Base-by-base conservation (phyloP, 306 rosid genomes). In the Malus sieversii region DNA sequence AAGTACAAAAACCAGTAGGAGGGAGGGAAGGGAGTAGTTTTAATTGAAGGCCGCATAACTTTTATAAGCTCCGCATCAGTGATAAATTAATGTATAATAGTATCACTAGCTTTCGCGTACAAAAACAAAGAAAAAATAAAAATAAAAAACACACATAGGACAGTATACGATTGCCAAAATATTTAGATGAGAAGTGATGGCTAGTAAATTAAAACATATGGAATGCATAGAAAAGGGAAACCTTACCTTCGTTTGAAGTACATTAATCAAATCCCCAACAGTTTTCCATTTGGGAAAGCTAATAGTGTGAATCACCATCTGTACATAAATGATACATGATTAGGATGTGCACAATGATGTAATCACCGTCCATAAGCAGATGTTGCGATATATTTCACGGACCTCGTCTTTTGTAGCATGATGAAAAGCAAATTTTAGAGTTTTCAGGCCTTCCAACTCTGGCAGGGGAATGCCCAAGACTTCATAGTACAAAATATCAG, bases 391-490 rank as follows among this genome's bases (percentile, higher is more conserved):
- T 53, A 46, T 62, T 75, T 42, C 40, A 44, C 33, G 13, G 72
- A 92, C 97, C 85, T 92, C 93, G 80, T 88, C 96, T 82, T 87
- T 92, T 62, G 86, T 84, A 44, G 96, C 85, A 64, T 84, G 90
- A 87, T 90, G 93, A 82, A 87, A 85, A 70, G 93, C 90, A 85
- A 92, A 85, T 83, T 88, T 92, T 73, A 92, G 89, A 70, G 86
- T 85, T 75, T 92, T 90, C 22, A 88, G 82, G 78, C 97, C 82
- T 80, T 92, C 90, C 66, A 90, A 75, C 80, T 90, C 93, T 35
- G 96, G 97, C 19, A 90, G 92, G 77, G 97, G 97, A 70, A 92
- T 90, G 78, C 89, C 93, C 88, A 91, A 73, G 32, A 89, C 87
- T 81, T 91, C 97, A 70, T 87, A 91, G 70, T 91, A 91, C 22